Evolutionary conservation across 2,329 filamentous ascomycete genomes (phyloP).

Genomic region (Ceratocystis variospora): DNA sequence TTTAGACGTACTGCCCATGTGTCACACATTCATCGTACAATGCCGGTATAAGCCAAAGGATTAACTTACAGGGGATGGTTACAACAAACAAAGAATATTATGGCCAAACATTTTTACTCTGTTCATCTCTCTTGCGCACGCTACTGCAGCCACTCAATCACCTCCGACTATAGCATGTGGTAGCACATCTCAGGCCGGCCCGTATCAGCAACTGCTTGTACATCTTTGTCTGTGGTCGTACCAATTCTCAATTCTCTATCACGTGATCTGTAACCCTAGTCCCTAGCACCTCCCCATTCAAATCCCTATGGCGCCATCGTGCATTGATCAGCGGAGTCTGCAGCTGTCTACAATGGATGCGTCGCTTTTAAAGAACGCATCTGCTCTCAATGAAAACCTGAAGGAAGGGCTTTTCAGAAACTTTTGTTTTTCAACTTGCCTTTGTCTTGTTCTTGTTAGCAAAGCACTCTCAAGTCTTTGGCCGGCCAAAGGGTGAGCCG

Average conservation of each 20-base stretch:
- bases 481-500: neutral
- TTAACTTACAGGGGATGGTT: too few relatives aligned
- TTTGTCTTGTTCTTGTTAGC: neutral
- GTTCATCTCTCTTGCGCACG: too few relatives aligned
- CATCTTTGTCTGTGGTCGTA: neutral
- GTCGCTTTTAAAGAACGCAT: neutral
- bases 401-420: neutral
- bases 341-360: neutral
- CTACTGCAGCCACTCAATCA: too few relatives aligned
- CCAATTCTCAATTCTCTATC: neutral
- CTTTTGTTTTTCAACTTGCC: neutral
- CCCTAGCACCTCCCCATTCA: neutral
- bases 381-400: neutral
- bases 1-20: too few relatives aligned
- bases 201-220: neutral
- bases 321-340: neutral
- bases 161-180: too few relatives aligned
- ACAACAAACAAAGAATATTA: too few relatives aligned
- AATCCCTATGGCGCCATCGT: neutral
- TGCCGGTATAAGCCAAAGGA: too few relatives aligned
- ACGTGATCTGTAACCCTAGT: neutral
- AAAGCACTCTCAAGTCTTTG: neutral
- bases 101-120: too few relatives aligned
- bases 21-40: too few relatives aligned
- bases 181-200: too few relatives aligned